phyloP scores from a whole-genome alignment of 805 yeast genomes.

The Kazachstania psychrophila region DNA sequence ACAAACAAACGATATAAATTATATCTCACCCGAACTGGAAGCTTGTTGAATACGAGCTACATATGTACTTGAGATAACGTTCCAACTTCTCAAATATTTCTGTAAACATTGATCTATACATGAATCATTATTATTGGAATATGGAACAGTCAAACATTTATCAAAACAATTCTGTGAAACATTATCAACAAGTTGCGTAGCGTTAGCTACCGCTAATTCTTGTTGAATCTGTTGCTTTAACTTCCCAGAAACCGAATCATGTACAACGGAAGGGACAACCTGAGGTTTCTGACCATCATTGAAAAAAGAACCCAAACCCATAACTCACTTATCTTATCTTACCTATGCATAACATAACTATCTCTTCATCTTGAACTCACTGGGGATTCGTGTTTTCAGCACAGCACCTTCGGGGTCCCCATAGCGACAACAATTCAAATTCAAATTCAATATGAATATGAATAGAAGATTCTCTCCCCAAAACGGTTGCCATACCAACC shows the following conservation, averaged over 20 bases:
- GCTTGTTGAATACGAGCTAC: constrained; percentile 63
- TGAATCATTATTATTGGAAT: constrained; percentile 44
- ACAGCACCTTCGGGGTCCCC: too few species aligned
- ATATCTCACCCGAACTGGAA: constrained; percentile 27
- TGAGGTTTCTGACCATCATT: neutral
- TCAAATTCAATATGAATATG: too few species aligned
- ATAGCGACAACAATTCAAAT: too few species aligned
- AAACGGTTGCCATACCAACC: too few species aligned
- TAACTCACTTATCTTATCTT: too few species aligned
- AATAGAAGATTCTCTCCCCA: too few species aligned
- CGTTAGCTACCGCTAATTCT: constrained; percentile 87
- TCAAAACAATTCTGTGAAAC: constrained; percentile 82
- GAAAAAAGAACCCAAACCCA: constrained; percentile 6
- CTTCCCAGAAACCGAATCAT: constrained; percentile 44
- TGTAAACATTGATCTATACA: constrained; percentile 75
- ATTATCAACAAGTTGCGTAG: constrained; percentile 76
- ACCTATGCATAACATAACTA: too few species aligned
- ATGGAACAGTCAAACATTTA: constrained; percentile 62
- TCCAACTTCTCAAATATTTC: constrained; percentile 90
- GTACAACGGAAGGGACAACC: too few species aligned
- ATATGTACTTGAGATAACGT: constrained; percentile 67
- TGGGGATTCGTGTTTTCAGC: too few species aligned
- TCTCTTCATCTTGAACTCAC: too few species aligned
- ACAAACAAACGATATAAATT: neutral
- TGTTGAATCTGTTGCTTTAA: constrained; percentile 63